Evolutionary conservation across 805 yeast species (phyloP).

Genomic region (Schizosaccharomyces lindneri): DNA sequence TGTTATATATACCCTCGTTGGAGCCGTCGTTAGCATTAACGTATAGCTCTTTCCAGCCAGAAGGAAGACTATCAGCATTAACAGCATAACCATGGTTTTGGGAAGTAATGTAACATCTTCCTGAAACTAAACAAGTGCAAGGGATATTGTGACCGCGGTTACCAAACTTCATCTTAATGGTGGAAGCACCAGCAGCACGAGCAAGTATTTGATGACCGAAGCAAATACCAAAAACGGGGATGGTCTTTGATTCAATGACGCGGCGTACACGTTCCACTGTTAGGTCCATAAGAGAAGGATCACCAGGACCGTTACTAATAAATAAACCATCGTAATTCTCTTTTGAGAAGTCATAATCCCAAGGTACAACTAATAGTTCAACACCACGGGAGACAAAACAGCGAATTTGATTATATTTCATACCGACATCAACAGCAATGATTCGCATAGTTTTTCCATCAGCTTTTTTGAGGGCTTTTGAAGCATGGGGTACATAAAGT

Average conservation of each 20-base stretch:
- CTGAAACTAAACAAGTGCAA: constrained; percentile 67
- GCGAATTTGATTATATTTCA: constrained; percentile 92
- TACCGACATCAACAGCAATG: constrained; percentile 87
- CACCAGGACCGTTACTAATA: constrained; percentile 97
- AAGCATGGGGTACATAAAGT: constrained; percentile 44
- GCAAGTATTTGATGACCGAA: constrained; percentile 93
- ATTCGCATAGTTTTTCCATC: constrained; percentile 62
- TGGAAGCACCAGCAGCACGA: constrained; percentile 80
- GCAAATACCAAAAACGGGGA: constrained; percentile 94
- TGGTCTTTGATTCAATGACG: constrained; percentile 37
- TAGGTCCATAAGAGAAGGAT: constrained; percentile 63
- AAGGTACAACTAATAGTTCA: constrained; percentile 84
- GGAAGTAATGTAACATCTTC: constrained; percentile 90
- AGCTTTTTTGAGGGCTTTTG: constrained; percentile 27
- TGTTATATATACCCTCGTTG: constrained; percentile 92
- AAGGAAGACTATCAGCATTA: constrained; percentile 44
- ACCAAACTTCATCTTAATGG: constrained; percentile 84
- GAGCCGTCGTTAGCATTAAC: constrained; percentile 92
- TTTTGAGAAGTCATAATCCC: constrained; percentile 55
- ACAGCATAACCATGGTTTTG: constrained; percentile 98
- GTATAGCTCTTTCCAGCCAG: constrained; percentile 82
- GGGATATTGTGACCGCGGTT: constrained; percentile 98
- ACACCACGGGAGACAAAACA: constrained; percentile 93
- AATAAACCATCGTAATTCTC: constrained; percentile 88
- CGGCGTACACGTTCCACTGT: constrained; percentile 35